Conservation (phyloP, 441 rosid species). For the Macaranga tanarius region DNA sequence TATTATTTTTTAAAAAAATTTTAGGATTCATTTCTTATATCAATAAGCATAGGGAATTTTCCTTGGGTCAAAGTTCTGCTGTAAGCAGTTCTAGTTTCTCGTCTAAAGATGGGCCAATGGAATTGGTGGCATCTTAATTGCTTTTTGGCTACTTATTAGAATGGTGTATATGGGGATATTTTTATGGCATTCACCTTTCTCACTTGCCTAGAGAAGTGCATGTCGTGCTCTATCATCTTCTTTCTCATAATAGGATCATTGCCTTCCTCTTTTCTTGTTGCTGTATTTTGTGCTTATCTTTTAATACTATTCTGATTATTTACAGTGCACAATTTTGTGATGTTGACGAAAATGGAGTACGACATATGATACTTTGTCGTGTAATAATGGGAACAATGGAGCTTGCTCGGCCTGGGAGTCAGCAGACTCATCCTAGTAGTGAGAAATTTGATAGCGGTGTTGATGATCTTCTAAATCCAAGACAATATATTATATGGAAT, state of each 20-base stretch:
- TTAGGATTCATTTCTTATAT: not conserved
- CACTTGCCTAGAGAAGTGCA: not conserved
- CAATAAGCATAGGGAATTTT: not conserved
- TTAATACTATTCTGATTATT: conserved; percentile 23
- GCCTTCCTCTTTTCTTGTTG: conserved; percentile 7
- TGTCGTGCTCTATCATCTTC: not conserved
- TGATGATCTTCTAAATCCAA: conserved; percentile 74
- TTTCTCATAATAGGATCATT: not conserved
- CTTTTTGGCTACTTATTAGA: not conserved
- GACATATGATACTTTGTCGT: conserved; percentile 70
- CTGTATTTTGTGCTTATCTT: not conserved
- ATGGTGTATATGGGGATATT: no score
- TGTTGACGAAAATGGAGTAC: conserved; percentile 85
- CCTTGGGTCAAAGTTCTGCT: not conserved
- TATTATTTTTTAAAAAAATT: not conserved
- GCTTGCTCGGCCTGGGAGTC: conserved; percentile 55
- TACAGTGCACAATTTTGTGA: conserved; percentile 83
- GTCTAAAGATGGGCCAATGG: not conserved
- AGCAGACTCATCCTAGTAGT: conserved; percentile 63
- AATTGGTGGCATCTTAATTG: not conserved
- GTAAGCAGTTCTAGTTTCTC: not conserved
- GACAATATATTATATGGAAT: conserved; percentile 71
- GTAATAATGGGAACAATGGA: conserved; percentile 98
- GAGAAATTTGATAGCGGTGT: conserved; percentile 85
- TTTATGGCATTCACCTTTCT: no score